phyloP scores from a whole-genome alignment of 495 filamentous ascomycete genomes.

The Aspergillus sclerotiicarbonarius region DNA sequence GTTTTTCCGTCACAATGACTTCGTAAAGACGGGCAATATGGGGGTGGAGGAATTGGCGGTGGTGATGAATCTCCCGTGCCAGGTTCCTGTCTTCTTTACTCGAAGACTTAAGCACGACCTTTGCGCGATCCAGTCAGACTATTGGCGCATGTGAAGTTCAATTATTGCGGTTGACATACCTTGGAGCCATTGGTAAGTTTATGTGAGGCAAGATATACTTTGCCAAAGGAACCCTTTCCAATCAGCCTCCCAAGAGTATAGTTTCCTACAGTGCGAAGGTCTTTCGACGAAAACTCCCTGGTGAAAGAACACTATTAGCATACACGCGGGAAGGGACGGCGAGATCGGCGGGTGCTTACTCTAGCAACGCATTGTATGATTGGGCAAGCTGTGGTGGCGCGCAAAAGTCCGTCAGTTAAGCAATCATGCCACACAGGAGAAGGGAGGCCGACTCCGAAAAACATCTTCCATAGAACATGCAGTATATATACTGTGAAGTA shows the following conservation, averaged over 20 bases:
- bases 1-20: slow-evolving; percentile 89
- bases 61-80: slow-evolving; percentile 95
- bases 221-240: slow-evolving; percentile 96
- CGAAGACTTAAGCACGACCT: slow-evolving; percentile 97
- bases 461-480: background rate
- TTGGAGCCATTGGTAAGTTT: slow-evolving; percentile 99
- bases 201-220: slow-evolving; percentile 94
- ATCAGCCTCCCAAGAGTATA: slow-evolving; percentile 89
- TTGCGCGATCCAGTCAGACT: slow-evolving; percentile 13
- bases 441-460: background rate
- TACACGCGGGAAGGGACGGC: background rate
- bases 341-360: slow-evolving; percentile 56
- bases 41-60: slow-evolving; percentile 95
- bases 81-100: slow-evolving; percentile 95
- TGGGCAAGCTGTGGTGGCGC: slow-evolving; percentile 71
- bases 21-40: slow-evolving; percentile 97
- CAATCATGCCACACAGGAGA: slow-evolving; percentile 7
- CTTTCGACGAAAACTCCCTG: slow-evolving; percentile 93
- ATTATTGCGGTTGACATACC: slow-evolving; percentile 47
- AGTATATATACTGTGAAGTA: background rate
- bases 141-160: slow-evolving; percentile 1
- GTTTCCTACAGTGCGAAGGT: slow-evolving; percentile 88
- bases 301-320: slow-evolving; percentile 17
- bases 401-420: background rate
- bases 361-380: slow-evolving; percentile 92